Evolutionary conservation across 129 eudicot genomes (phyloP).

Genomic region (Mikania micrantha): DNA sequence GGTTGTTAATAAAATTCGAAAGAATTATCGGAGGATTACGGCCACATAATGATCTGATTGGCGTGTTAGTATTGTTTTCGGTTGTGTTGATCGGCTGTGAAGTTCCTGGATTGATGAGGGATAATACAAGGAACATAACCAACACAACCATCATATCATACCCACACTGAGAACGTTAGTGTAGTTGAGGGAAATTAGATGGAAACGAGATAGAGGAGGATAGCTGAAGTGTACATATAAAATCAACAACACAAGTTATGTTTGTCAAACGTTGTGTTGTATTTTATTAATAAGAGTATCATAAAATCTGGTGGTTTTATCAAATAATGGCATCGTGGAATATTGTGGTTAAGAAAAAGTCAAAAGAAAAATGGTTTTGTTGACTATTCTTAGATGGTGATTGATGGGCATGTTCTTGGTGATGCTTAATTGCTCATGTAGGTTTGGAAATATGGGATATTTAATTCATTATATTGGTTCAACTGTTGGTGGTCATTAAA

Average conservation of each 20-base stretch:
- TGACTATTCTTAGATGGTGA: neutral
- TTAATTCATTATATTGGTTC: no score
- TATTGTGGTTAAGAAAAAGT: slow-evolving; percentile 8
- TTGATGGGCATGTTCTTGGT: slow-evolving; percentile 1
- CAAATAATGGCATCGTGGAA: neutral
- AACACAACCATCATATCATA: slow-evolving; percentile 22
- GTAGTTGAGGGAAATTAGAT: neutral
- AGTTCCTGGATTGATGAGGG: neutral
- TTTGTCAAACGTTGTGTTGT: neutral
- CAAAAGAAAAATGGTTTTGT: neutral
- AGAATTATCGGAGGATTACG: slow-evolving; percentile 25
- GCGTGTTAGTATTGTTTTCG: slow-evolving; percentile 14
- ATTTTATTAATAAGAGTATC: neutral
- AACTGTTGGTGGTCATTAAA: no score
- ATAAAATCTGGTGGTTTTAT: neutral
- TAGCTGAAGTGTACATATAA: neutral
- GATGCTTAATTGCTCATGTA: neutral
- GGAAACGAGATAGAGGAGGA: neutral
- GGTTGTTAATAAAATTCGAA: slow-evolving; percentile 14
- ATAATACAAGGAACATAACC: slow-evolving; percentile 1
- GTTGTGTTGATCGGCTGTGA: slow-evolving; percentile 21
- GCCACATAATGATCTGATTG: slow-evolving; percentile 28
- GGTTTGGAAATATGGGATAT: neutral
- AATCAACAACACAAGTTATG: neutral
- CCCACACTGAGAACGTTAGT: slow-evolving; percentile 13